Base-by-base conservation (phyloP, 495 filamentous ascomycete species). In the Massariosphaeria phaeospora region DNA sequence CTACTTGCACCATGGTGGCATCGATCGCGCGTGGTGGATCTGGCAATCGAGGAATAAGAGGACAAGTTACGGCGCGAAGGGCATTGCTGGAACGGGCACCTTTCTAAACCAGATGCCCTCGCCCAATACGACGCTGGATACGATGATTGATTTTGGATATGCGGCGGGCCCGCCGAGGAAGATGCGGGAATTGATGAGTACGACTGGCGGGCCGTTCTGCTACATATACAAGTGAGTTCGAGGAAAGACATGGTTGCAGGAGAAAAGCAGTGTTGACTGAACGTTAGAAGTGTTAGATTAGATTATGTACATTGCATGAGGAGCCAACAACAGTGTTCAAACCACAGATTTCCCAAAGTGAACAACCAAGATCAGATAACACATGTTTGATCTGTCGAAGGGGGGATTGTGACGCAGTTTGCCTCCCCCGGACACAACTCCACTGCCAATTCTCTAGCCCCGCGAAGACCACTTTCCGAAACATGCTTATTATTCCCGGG, bases 11-110 rank as follows among this genome's bases (percentile, higher is more conserved):
- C 54, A 62, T 36, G 48, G 31, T 3, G 49, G 42, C 42, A 58
- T 62, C 24, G 59, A 59, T 34, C 54, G 54, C 47, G 46, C 39
- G n/a, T 62, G 55, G 54, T 62, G 54, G 59, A 62, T 58, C 41
- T 62, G 59, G 59, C 54, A 62, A 36, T 9, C 11, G 26, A 39
- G 52, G 0, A 42, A 57, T 30, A 2, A 13, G 3, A 34, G 27
- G 43, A 44, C 43, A 7, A 23, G 57, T 10, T 49, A 42, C 1
- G 35, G 44, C n/a, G 25, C 49, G 1, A n/a, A 38, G 25, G 55
- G 55, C 13, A 62, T 62, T 40, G 45, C 46, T 3, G 58, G 58
- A 13, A 62, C 58, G 6, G 48, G 40, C n/a, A 62, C 58, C 15
- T 56, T 62, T 34, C 46, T 57, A 1, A 47, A 62, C 33, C 12